Conservation (phyloP, 306 rosid genomes). For the Gillenia trifoliata region DNA sequence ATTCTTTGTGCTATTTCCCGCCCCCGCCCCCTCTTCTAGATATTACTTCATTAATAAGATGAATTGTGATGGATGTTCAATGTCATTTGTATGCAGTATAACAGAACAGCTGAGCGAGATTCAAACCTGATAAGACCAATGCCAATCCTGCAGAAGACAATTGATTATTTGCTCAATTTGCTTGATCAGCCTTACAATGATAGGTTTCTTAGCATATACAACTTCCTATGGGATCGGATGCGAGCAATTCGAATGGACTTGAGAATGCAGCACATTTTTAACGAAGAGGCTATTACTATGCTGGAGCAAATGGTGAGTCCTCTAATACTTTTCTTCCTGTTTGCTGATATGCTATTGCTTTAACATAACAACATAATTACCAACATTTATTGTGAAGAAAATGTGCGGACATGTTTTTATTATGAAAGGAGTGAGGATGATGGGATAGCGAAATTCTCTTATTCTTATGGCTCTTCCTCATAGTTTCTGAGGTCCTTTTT, state of each 20-base stretch:
- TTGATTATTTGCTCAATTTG: constrained; percentile 69
- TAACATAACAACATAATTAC: not conserved
- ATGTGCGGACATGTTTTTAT: not conserved
- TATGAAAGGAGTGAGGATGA: not conserved
- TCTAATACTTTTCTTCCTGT: constrained; percentile 4
- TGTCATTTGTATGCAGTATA: constrained; percentile 53
- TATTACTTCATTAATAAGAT: constrained; percentile 12
- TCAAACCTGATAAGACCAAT: constrained; percentile 88
- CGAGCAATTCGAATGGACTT: constrained; percentile 97
- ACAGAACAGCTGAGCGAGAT: constrained; percentile 98
- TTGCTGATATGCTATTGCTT: not conserved
- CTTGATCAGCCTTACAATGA: constrained; percentile 78
- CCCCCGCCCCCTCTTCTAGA: not conserved
- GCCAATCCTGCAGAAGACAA: constrained; percentile 73
- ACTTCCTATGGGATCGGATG: constrained; percentile 99
- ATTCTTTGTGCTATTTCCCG: constrained; percentile 10
- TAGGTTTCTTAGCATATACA: constrained; percentile 70
- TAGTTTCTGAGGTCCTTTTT: not conserved
- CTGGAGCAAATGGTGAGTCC: constrained; percentile 87
- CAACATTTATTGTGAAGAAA: not conserved
- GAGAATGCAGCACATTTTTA: constrained; percentile 96
- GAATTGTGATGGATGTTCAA: constrained; percentile 10
- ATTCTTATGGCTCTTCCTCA: not conserved
- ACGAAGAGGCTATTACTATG: constrained; percentile 73
- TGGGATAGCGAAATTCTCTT: not conserved